A percentile compares a stretch with the other conserved stretches of the same genome.
phyloP scores from a whole-genome alignment of 192 early-diverging fungal genomes.

The Coemansia sp. region DNA sequence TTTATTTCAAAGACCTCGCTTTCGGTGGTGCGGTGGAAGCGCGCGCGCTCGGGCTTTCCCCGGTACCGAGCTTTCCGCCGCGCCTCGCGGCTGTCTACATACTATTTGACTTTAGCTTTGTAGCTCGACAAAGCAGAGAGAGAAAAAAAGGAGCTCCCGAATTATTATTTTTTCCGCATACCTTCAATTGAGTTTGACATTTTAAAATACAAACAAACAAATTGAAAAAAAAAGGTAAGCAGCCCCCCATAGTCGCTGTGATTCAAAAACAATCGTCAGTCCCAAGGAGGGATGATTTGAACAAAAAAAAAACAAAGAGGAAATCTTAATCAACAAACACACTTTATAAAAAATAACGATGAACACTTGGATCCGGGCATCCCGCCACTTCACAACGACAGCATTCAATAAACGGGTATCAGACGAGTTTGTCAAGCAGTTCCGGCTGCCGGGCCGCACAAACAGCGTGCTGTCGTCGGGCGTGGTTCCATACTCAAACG shows the following conservation, averaged over 20 bases:
- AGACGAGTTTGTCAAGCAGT: conserved; percentile 36
- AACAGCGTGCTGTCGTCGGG: conserved; percentile 31
- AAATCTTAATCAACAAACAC: background rate
- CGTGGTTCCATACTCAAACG: conserved; percentile 33
- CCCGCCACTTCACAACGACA: conserved; percentile 11
- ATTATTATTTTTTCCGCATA: too few species aligned
- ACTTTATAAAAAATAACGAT: background rate
- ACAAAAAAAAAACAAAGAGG: too few species aligned
- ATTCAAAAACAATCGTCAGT: too few species aligned
- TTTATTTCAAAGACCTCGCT: conserved; percentile 29
- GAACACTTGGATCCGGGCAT: background rate
- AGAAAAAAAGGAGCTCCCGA: too few species aligned
- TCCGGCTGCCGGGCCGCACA: conserved; percentile 36
- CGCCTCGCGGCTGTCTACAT: conserved; percentile 25
- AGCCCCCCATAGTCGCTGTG: too few species aligned
- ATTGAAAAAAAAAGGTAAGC: too few species aligned
- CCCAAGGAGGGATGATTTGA: too few species aligned
- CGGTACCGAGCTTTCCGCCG: conserved; percentile 39
- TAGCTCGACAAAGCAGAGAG: too few species aligned
- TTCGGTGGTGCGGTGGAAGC: conserved; percentile 43
- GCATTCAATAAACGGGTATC: conserved; percentile 4
- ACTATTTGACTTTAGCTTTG: background rate
- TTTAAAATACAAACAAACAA: too few species aligned
- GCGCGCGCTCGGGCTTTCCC: conserved; percentile 43
- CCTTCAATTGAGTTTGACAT: too few species aligned